A percentile compares a stretch with the other conserved stretches of the same genome.
These are phyloP conservation scores for Ceratobasidium papillatum DNA, from an alignment of 1,284 basidiomycete genomes.

Conservation along the genomic window DNA sequence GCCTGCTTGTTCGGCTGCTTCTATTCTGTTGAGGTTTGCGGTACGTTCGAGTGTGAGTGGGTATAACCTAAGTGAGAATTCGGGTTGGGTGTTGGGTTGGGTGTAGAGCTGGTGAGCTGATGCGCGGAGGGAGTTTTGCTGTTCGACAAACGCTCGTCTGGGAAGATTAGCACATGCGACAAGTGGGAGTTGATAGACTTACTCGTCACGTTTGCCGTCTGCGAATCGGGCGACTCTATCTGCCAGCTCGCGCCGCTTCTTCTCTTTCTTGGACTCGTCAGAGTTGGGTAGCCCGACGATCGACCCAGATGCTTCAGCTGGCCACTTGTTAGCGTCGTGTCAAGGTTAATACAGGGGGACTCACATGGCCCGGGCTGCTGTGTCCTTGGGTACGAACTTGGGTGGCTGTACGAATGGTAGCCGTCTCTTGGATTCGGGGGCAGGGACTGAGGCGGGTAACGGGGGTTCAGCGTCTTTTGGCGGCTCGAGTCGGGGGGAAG, in stretches of 20 bases:
- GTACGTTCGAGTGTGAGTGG: constrained; percentile 77
- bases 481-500: constrained; percentile 27
- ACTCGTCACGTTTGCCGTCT: constrained; percentile 76
- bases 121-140: constrained; percentile 29
- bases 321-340: background rate
- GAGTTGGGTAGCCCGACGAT: background rate
- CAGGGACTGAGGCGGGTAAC: background rate
- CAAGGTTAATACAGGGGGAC: background rate
- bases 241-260: constrained; percentile 70
- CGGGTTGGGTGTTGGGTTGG: constrained; percentile 64
- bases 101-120: constrained; percentile 38
- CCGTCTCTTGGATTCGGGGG: constrained; percentile 16
- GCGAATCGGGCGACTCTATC: constrained; percentile 66
- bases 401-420: constrained; percentile 5
- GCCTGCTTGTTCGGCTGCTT: constrained; percentile 67
- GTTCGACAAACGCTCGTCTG: constrained; percentile 32
- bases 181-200: constrained; percentile 55
- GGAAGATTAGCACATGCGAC: constrained; percentile 13
- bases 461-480: constrained; percentile 35
- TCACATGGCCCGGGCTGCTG: constrained; percentile 35
- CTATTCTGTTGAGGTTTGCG: constrained; percentile 68
- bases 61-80: constrained; percentile 74
- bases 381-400: background rate
- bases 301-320: constrained; percentile 32
- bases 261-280: constrained; percentile 64